Base-by-base conservation (phyloP, 2,329 filamentous ascomycete genomes). In the Fusarium secorum region DNA sequence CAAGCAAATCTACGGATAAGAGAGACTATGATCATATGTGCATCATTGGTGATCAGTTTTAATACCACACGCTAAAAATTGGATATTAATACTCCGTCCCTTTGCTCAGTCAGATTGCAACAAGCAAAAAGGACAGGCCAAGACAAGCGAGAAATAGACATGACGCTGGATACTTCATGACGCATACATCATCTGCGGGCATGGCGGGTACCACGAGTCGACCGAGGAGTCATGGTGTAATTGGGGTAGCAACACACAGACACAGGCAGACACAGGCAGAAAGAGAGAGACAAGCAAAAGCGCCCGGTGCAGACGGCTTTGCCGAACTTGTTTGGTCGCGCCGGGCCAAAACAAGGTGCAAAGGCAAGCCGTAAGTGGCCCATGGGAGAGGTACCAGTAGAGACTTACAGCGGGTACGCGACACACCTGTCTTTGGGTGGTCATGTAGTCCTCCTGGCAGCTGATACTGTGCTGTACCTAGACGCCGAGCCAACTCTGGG, bases 391-490 rank as follows among this genome's bases (percentile, higher is more conserved):
- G 76, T 79, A 79, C 78, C 72, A 70, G 72, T 61, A 77, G 77
- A 66, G 78, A 80, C 77, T 79, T 80, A 53, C 71, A 74, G 78
- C 79, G 78, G 77, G 77, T 79, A 79, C 77, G 76, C 76, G 75
- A 79, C 78, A 78, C 78, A 79, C 78, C 76, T 78, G 75, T 63
- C 64, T 74, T 74, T 77, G 67, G 76, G 71, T 77, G 76, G 74
- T 74, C 72, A 77, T 75, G 78, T 78, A 77, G 77, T 73, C 75
- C 69, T 75, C 71, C 72, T 74, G 60, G 60, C 71, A 70, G 68
- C 75, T 79, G 76, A 79, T 80, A 80, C 79, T 80, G 79, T 80
- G 79, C 76, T 78, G 75, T 80, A 80, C 79, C 67, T 79, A 63
- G 67, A 61, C 49, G 60, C 57, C 54, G 58, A 56, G 64, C 60